A percentile compares a stretch with the other conserved stretches of the same genome.
Conservation (phyloP, 495 filamentous ascomycete genomes). For the Tuber calosporum region DNA sequence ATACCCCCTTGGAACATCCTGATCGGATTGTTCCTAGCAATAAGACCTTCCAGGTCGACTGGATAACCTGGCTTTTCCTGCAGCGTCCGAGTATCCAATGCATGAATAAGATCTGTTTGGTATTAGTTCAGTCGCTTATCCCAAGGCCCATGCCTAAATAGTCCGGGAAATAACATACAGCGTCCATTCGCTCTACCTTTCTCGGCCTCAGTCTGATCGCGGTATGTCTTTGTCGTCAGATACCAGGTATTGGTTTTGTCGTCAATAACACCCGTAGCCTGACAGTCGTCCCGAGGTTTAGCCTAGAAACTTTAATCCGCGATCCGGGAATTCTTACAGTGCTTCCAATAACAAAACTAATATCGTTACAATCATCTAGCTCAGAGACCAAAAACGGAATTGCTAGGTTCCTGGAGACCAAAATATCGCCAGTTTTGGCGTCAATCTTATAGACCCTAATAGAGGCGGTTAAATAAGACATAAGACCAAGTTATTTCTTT, state of each 20-base stretch:
- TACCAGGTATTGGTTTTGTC: conserved; percentile 47
- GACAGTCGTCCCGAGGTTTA: not conserved
- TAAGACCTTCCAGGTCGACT: conserved; percentile 43
- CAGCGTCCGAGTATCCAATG: conserved; percentile 43
- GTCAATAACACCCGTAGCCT: conserved; percentile 48
- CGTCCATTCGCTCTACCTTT: conserved; percentile 37
- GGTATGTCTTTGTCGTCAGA: conserved; percentile 45
- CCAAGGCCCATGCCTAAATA: conserved; percentile 1
- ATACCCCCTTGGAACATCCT: conserved; percentile 45
- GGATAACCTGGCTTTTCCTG: conserved; percentile 44
- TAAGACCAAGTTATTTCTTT: conserved; percentile 38
- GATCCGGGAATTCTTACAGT: conserved; percentile 33
- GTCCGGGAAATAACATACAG: conserved; percentile 16
- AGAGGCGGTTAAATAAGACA: conserved; percentile 43
- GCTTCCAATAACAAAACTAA: conserved; percentile 46
- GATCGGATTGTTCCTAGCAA: conserved; percentile 45
- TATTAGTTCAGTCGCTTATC: conserved; percentile 1
- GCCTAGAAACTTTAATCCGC: not conserved
- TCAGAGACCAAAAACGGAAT: conserved; percentile 46
- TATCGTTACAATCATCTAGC: conserved; percentile 47
- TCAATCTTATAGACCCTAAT: conserved; percentile 47
- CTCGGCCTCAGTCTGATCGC: conserved; percentile 34
- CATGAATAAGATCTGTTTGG: conserved; percentile 43
- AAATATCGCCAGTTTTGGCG: conserved; percentile 46
- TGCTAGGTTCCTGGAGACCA: conserved; percentile 43